A percentile compares a stretch with the other conserved stretches of the same genome.
Evolutionary conservation across 1,139 yeast species (phyloP).

Genomic region (Kodamaea arcana): DNA sequence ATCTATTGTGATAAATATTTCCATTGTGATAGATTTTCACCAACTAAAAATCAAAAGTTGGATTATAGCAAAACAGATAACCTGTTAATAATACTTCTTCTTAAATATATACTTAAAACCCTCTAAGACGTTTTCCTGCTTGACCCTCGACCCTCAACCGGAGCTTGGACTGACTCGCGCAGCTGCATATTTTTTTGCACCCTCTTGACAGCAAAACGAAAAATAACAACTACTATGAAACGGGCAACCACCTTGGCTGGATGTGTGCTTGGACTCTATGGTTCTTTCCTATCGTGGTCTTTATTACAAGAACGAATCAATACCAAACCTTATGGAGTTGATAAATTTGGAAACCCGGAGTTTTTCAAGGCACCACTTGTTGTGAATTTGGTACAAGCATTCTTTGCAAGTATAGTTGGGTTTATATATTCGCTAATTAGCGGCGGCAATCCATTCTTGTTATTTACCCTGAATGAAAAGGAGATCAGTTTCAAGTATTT

Average conservation of each 20-base stretch:
- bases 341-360: slow-evolving; percentile 34
- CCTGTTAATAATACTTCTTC: too few species aligned
- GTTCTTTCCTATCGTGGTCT: slow-evolving; percentile 87
- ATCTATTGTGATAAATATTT: too few species aligned
- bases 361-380: slow-evolving; percentile 73
- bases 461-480: slow-evolving; percentile 24
- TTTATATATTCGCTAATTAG: slow-evolving; percentile 46
- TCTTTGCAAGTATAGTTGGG: slow-evolving; percentile 70
- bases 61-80: too few species aligned
- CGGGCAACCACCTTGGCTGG: slow-evolving; percentile 33
- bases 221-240: slow-evolving; percentile 8
- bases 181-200: neutral
- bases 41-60: too few species aligned
- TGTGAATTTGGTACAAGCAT: slow-evolving; percentile 69
- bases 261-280: slow-evolving; percentile 74
- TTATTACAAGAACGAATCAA: slow-evolving; percentile 84
- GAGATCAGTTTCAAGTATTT: slow-evolving; percentile 19
- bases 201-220: slow-evolving; percentile 1
- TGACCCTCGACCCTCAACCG: too few species aligned
- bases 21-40: too few species aligned
- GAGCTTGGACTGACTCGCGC: too few species aligned
- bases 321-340: slow-evolving; percentile 65
- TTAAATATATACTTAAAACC: too few species aligned
- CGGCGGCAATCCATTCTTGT: slow-evolving; percentile 25
- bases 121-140: too few species aligned